Evolutionary conservation across 169 alveolate species (phyloP).

Genomic region (Plasmodium coatneyi): DNA sequence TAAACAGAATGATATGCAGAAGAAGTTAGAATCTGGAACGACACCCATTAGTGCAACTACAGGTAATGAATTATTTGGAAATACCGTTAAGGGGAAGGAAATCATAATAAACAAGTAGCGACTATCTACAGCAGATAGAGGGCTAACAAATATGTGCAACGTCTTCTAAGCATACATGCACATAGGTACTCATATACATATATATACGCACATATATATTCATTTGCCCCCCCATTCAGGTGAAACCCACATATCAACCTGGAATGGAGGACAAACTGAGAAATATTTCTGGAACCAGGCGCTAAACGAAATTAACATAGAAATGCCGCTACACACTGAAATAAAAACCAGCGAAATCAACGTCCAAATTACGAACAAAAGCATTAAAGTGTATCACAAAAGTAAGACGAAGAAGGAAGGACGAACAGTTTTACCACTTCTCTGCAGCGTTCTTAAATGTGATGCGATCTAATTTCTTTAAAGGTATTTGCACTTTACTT

Average conservation of each 20-base stretch:
- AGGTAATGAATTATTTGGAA: neutral
- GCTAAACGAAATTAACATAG: constrained; percentile 80
- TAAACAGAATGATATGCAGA: neutral
- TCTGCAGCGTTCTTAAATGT: neutral
- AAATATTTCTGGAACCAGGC: constrained; percentile 85
- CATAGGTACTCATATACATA: neutral
- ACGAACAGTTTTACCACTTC: neutral
- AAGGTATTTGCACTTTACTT: neutral
- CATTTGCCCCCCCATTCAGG: neutral
- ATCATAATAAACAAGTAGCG: neutral
- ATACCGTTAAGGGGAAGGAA: neutral
- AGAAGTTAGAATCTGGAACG: neutral
- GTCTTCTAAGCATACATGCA: neutral
- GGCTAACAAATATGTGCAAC: neutral
- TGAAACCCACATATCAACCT: constrained; percentile 73
- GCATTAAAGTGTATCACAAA: constrained; percentile 33
- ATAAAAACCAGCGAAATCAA: constrained; percentile 52
- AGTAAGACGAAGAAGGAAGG: constrained; percentile 16
- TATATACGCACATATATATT: neutral
- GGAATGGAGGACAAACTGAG: constrained; percentile 84
- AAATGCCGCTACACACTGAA: constrained; percentile 71
- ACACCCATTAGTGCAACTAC: neutral
- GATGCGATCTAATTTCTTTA: neutral
- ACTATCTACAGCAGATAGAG: neutral
- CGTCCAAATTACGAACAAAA: constrained; percentile 53